phyloP scores from a whole-genome alignment of 1,284 basidiomycete species.

The Austroboletus niveus region DNA sequence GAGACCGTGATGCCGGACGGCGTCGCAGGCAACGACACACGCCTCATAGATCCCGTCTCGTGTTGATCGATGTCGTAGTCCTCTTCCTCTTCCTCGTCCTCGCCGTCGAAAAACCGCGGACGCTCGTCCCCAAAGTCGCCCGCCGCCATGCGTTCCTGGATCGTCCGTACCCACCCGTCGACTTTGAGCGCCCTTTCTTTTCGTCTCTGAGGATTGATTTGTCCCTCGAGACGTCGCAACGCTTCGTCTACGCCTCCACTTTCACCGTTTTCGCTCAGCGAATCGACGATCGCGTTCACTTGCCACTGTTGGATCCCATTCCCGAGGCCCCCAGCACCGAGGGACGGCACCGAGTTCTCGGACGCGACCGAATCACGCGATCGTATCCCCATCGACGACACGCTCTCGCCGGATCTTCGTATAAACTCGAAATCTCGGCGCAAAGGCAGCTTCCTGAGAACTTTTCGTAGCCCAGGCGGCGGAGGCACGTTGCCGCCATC shows the following conservation, averaged over 20 bases:
- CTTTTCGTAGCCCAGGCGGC: conserved; percentile 56
- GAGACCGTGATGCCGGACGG: conserved; percentile 26
- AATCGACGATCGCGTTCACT: conserved; percentile 73
- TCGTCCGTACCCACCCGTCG: conserved; percentile 76
- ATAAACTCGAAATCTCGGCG: conserved; percentile 78
- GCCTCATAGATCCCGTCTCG: conserved; percentile 26
- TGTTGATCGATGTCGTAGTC: conserved; percentile 40
- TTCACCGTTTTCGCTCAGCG: conserved; percentile 71
- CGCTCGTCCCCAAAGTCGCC: conserved; percentile 59
- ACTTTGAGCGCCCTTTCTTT: conserved; percentile 73
- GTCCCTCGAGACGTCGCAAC: conserved; percentile 73
- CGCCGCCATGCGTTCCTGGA: conserved; percentile 59
- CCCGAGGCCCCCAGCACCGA: conserved; percentile 42
- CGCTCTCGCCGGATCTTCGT: conserved; percentile 59
- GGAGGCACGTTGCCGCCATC: conserved; percentile 33
- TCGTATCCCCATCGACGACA: conserved; percentile 73
- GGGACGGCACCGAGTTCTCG: conserved; percentile 43
- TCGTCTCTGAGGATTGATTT: conserved; percentile 71
- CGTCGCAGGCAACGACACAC: conserved; percentile 14
- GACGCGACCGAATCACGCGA: conserved; percentile 55
- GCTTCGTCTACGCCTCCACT: conserved; percentile 80
- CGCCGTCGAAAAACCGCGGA: conserved; percentile 44
- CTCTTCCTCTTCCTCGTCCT: conserved; percentile 45
- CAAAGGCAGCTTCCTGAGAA: conserved; percentile 58
- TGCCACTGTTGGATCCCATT: conserved; percentile 75